Evolutionary conservation across 371 early-diverging fungal species (phyloP), one percentile per base, ranked within the genome.

Genomic region (Conidiobolus incongruus): DNA sequence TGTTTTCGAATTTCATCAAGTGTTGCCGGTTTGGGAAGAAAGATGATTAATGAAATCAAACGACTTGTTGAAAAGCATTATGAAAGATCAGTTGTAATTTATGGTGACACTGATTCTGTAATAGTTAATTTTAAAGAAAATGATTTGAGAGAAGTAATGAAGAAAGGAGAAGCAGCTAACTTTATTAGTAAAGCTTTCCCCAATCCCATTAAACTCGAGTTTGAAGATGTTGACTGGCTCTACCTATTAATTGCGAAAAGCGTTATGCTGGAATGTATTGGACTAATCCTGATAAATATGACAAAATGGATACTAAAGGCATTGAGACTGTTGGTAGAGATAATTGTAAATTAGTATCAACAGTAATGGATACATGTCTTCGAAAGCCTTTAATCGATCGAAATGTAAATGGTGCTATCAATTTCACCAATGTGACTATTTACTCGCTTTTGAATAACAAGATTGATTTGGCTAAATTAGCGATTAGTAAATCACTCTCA

Each of bases 41-140:
- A 75, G 20, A 99, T 99, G 98, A 99, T 99, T 64, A 72, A 88
- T 35, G 61, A 63, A 44, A 96, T 99, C 2, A 85, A 91, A 53
- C 61, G 65, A 42, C 72, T 69, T 22, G 90, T 99, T 0, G 98
- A 99, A 58, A 66, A 60, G 5, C 71, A 72, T 22, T 98, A 70
- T 56, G 77, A 72, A 0, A 70, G 80, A 8, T 70, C 58, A 15
- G 92, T 92, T 49, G 98, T 99, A 38, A 92, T 99, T 45, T 99
- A 99, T 52, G 99, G 99, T 40, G 99, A 99, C 59, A 99, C 99
- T 0, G 99, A 99, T 68, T 99, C 99, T 2, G 98, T 99, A 21
- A 99, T 99, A 99, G 90, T 99, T 41, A 90, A 92, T 44, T 96
- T 98, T 69, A 88, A 89, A 22, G 77, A 72, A 8, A 57, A 66